phyloP scores from a whole-genome alignment of 225 moss, liverwort and hornwort species.

The Bryoerythrophyllum caledonicum region DNA sequence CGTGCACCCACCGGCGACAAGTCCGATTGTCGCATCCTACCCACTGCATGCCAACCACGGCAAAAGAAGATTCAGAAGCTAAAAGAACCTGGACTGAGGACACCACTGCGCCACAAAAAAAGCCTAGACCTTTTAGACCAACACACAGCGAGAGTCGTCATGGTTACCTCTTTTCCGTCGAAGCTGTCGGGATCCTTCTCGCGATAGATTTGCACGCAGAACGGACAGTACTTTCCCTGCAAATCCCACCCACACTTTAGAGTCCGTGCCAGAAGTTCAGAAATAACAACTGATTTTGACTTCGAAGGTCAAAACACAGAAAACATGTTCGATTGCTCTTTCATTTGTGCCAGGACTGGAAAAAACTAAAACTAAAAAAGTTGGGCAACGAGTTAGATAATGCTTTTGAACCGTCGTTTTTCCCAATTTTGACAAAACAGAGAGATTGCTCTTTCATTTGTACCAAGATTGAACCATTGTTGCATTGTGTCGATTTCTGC shows the following conservation, averaged over 20 bases:
- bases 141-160: too few species aligned
- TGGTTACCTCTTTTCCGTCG: conserved; percentile 88
- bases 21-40: conserved; percentile 99
- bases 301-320: too few species aligned
- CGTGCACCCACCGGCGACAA: conserved; percentile 99
- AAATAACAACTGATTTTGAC: too few species aligned
- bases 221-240: conserved; percentile 98
- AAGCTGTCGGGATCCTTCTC: conserved; percentile 99
- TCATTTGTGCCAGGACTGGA: too few species aligned
- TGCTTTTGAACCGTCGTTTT: too few species aligned
- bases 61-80: background rate
- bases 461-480: too few species aligned
- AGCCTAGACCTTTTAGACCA: too few species aligned
- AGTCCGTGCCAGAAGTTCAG: too few species aligned
- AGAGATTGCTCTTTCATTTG: background rate
- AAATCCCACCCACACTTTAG: background rate
- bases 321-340: too few species aligned
- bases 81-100: background rate
- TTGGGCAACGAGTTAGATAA: too few species aligned
- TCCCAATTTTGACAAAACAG: background rate
- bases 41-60: conserved; percentile 59
- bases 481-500: too few species aligned
- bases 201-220: conserved; percentile 98
- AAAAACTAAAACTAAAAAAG: too few species aligned
- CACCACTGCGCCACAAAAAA: background rate